Evolutionary conservation across 2,329 filamentous ascomycete species (phyloP).

Genomic region (Monosporascus sp.): DNA sequence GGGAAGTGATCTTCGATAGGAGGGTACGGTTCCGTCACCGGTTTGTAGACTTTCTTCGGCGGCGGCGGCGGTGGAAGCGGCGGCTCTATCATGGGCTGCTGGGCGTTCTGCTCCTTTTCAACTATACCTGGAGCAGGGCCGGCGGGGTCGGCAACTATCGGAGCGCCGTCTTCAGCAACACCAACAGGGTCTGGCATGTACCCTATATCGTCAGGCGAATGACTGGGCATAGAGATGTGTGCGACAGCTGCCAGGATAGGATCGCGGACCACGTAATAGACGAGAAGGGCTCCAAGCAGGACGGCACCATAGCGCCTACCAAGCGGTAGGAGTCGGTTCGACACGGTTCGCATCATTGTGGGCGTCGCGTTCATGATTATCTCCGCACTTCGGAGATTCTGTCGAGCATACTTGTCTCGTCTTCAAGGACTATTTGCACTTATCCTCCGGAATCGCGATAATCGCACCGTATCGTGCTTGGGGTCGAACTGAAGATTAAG

Average conservation of each 20-base stretch:
- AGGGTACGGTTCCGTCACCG: conserved; percentile 16
- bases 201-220: neutral
- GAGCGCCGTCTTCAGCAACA: conserved; percentile 1
- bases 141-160: neutral
- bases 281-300: conserved; percentile 24
- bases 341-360: conserved; percentile 21
- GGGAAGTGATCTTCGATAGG: conserved; percentile 35
- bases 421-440: neutral
- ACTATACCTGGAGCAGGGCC: neutral
- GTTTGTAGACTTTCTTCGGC: conserved; percentile 29
- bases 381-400: conserved; percentile 14
- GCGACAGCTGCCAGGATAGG: conserved; percentile 11
- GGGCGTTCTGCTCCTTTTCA: neutral
- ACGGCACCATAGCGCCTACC: conserved; percentile 25
- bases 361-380: conserved; percentile 14
- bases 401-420: conserved; percentile 20
- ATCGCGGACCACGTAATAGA: conserved; percentile 26
- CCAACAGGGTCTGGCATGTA: conserved; percentile 5
- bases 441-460: neutral
- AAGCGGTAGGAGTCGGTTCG: conserved; percentile 24
- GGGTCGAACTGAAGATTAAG: neutral
- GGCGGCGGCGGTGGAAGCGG: neutral
- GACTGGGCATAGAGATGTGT: neutral
- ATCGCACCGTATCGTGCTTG: neutral
- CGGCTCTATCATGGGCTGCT: neutral